These are phyloP conservation scores for Penicillium sp. DNA, from an alignment of 2,329 filamentous ascomycete genomes.

Conservation along the genomic window DNA sequence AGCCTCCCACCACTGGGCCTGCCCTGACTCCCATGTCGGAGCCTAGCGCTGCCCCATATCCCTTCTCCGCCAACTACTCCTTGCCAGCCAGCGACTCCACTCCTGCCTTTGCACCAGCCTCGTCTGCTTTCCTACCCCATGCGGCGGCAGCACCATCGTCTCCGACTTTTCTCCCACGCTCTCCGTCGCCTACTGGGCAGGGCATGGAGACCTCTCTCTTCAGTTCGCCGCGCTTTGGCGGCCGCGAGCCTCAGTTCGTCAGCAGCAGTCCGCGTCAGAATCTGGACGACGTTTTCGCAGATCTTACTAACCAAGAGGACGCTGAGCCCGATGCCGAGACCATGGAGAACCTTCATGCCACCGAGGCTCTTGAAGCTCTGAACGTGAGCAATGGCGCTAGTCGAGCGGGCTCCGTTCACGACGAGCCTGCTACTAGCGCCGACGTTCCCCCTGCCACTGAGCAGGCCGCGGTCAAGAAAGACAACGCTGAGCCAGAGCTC, in stretches of 20 bases:
- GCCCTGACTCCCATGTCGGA: constrained; percentile 34
- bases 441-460: constrained; percentile 11
- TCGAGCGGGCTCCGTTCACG: constrained; percentile 29
- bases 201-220: constrained; percentile 42
- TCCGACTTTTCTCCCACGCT: constrained; percentile 40
- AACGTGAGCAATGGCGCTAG: constrained; percentile 40
- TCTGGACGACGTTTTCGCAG: constrained; percentile 47
- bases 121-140: constrained; percentile 39
- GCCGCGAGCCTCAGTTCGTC: constrained; percentile 30
- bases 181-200: constrained; percentile 37
- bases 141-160: constrained; percentile 32
- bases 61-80: constrained; percentile 41
- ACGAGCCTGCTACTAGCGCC: constrained; percentile 22
- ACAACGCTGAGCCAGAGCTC: constrained; percentile 8
- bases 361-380: constrained; percentile 46
- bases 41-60: constrained; percentile 32
- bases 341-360: constrained; percentile 48
- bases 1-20: constrained; percentile 32
- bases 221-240: constrained; percentile 40
- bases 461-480: neutral
- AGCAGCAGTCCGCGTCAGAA: constrained; percentile 42
- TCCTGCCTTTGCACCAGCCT: constrained; percentile 36
- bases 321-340: constrained; percentile 34
- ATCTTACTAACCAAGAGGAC: constrained; percentile 48
- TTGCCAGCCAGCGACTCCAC: constrained; percentile 37